Base-by-base conservation (phyloP, 495 filamentous ascomycete genomes). In the Aspergillus steynii region DNA sequence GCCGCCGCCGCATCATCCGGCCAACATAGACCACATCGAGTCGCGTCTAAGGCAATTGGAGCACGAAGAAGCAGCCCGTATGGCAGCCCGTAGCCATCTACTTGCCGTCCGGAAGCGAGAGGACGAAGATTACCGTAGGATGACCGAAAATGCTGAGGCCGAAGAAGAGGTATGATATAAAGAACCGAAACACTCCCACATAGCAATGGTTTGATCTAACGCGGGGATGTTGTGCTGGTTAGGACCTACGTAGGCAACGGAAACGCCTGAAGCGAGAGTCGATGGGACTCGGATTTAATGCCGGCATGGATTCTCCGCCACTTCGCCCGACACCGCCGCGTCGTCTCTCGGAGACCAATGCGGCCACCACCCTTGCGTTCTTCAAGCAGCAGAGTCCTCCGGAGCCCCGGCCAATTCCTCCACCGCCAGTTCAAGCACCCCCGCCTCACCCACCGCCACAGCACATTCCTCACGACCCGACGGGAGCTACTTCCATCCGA, bases 341-440 rank as follows among this genome's bases (percentile, higher is more conserved):
- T 51, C 77, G 78, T 25, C 54, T 81, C 46, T 81, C 78, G 28
- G 78, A 81, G 63, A 81, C 78, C 53, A 81, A 76, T 61, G 78
- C 78, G 28, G 78, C 78, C n/a, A 81, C 78, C 7, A 81, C 78
- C n/a, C 63, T 81, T 50, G 78, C 78, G n/a, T 81, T 80, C 54
- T 78, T 81, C 68, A 79, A 81, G 59, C 78, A 81, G 59, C 78
- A 81, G 58, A 77, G 68, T n/a, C 77, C 78, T 6, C 77, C 74
- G n/a, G 78, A 81, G 57, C 77, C 77, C 47, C 78, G 76, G 50
- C 71, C 67, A 34, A 70, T 73, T 49, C 71, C 73, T 27, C 73
- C 73, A 49, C 68, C 69, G 42, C 66, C 71, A 61, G 67, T 72
- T 28, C 73, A 75, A 55, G 56, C 63, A 20, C 68, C 67, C 4